phyloP scores from a whole-genome alignment of 2,329 filamentous ascomycete species.

The Rutstroemia sp. region DNA sequence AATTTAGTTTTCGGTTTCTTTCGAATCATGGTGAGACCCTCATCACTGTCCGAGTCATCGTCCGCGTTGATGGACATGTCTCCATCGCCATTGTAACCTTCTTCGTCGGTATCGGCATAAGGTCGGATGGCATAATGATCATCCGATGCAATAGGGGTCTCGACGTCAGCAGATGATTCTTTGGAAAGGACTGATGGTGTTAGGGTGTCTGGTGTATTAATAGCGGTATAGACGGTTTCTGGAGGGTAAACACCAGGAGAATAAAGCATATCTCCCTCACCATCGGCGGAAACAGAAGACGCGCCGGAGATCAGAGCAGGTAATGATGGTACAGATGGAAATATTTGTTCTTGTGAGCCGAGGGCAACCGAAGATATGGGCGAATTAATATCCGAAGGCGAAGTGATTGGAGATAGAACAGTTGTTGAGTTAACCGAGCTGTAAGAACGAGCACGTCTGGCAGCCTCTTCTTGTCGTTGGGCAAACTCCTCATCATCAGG shows the following conservation, averaged over 20 bases:
- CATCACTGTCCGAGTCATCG: conserved; percentile 28
- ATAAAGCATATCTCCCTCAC: conserved; percentile 52
- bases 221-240: conserved; percentile 14
- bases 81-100: conserved; percentile 26
- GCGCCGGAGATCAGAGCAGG: conserved; percentile 56
- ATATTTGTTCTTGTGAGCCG: conserved; percentile 32
- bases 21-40: conserved; percentile 27
- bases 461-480: conserved; percentile 16
- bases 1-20: conserved; percentile 32
- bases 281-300: conserved; percentile 56
- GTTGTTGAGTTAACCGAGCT: conserved; percentile 26
- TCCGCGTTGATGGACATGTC: conserved; percentile 18
- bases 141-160: conserved; percentile 1
- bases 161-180: conserved; percentile 12
- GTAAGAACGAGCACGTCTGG: conserved; percentile 23
- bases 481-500: conserved; percentile 36
- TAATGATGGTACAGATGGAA: conserved; percentile 57
- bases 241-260: conserved; percentile 42
- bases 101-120: conserved; percentile 22
- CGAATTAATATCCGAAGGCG: conserved; percentile 17
- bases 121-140: conserved; percentile 9
- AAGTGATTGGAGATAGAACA: conserved; percentile 35
- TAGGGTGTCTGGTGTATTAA: conserved; percentile 23
- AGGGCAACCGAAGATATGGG: conserved; percentile 40
- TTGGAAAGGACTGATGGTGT: conserved; percentile 25